Percentiles rank a stretch among this genome's conserved stretches.
These are phyloP conservation scores for Mycena vitilis DNA, from an alignment of 768 basidiomycete species.

Conservation along the genomic window DNA sequence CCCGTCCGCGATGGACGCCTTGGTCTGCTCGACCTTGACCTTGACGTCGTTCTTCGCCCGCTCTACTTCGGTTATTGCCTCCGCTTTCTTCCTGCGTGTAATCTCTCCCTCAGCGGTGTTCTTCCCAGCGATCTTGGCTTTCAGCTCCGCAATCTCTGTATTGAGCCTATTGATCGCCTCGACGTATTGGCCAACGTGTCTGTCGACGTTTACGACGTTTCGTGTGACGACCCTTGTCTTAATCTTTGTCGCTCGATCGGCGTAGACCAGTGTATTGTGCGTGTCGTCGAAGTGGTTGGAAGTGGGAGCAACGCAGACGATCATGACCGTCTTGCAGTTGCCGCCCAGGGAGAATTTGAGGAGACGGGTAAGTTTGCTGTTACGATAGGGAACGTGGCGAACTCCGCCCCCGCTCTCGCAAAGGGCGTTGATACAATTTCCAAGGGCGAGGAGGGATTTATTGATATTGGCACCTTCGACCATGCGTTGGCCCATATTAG, in stretches of 20 bases:
- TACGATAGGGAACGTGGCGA: constrained; percentile 95
- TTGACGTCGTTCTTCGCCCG: constrained; percentile 79
- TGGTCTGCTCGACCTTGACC: constrained; percentile 76
- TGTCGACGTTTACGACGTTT: constrained; percentile 94
- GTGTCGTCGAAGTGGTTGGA: constrained; percentile 98
- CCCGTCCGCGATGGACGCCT: constrained; percentile 78
- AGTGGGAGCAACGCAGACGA: constrained; percentile 96
- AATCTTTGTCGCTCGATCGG: constrained; percentile 97
- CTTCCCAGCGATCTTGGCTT: constrained; percentile 85
- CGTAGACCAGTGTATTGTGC: constrained; percentile 97
- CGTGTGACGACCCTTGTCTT: constrained; percentile 97
- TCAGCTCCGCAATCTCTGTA: constrained; percentile 84
- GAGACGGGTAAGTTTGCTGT: constrained; percentile 97
- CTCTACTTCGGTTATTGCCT: constrained; percentile 79
- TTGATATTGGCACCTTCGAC: constrained; percentile 99
- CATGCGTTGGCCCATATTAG: constrained; percentile 98
- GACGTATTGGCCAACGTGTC: constrained; percentile 95
- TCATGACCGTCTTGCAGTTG: constrained; percentile 99
- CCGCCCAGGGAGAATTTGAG: constrained; percentile 98
- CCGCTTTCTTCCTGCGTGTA: constrained; percentile 72
- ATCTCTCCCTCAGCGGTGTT: constrained; percentile 71
- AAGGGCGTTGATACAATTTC: constrained; percentile 98
- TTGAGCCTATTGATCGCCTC: constrained; percentile 93
- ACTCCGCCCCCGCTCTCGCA: constrained; percentile 91
- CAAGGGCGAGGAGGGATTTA: constrained; percentile 95